These are phyloP conservation scores for Cryptococcus wingfieldii DNA, from an alignment of 1,284 basidiomycete species.

Conservation along the genomic window DNA sequence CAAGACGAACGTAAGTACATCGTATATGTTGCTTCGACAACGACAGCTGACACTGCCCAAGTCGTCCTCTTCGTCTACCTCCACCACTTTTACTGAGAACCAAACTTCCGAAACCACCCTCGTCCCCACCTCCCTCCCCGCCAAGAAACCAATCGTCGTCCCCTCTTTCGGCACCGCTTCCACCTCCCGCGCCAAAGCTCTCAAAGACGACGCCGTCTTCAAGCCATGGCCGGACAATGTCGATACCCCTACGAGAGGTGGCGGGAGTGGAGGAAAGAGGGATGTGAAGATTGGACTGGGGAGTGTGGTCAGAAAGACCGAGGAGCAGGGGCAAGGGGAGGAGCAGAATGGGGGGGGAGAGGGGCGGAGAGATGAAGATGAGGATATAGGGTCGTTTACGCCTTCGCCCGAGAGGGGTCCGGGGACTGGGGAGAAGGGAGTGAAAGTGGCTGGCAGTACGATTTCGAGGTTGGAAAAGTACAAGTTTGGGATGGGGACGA, in stretches of 20 bases:
- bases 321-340: neutral
- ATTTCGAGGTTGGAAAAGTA: constrained; percentile 15
- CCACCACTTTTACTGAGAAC: neutral
- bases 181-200: too few species aligned
- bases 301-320: neutral
- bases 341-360: neutral
- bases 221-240: neutral
- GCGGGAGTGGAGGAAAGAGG: neutral
- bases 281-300: neutral
- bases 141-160: too few species aligned
- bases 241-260: neutral
- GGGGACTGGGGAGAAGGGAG: neutral
- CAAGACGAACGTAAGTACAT: neutral
- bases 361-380: neutral
- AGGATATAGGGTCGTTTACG: neutral
- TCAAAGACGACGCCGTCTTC: neutral
- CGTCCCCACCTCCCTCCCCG: neutral
- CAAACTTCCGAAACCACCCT: neutral
- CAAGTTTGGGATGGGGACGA: constrained; percentile 1
- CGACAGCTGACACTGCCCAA: neutral
- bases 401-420: constrained; percentile 4
- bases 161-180: too few species aligned
- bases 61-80: constrained; percentile 7
- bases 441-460: constrained; percentile 2
- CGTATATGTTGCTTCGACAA: neutral